A percentile compares a stretch with the other conserved stretches of the same genome.
Conservation (phyloP, 495 filamentous ascomycete species). For the Aspergillus bridgeri region DNA sequence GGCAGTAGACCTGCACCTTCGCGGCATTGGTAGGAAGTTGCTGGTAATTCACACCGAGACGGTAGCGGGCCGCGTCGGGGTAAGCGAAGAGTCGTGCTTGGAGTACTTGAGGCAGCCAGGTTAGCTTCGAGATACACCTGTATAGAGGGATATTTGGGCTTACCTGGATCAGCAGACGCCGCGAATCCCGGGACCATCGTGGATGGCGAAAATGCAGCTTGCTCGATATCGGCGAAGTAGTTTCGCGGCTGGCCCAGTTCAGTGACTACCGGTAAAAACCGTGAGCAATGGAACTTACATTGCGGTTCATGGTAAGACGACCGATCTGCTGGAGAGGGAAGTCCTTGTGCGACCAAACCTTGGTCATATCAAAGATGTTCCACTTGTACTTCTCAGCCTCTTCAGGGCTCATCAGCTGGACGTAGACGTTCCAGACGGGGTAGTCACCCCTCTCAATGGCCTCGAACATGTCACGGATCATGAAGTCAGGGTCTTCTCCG, state of each 20-base stretch:
- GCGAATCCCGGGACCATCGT: constrained; percentile 47
- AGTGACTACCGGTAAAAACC: neutral
- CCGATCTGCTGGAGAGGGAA: constrained; percentile 41
- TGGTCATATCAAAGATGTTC: constrained; percentile 45
- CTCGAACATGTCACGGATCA: constrained; percentile 36
- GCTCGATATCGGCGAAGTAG: constrained; percentile 49
- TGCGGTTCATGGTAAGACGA: constrained; percentile 38
- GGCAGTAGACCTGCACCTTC: constrained; percentile 50
- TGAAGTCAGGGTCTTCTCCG: constrained; percentile 41
- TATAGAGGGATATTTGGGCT: no score
- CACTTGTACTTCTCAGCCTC: constrained; percentile 30
- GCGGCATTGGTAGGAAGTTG: constrained; percentile 49
- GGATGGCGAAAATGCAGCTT: constrained; percentile 48
- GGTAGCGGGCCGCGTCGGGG: constrained; percentile 63
- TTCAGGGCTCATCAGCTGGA: constrained; percentile 52
- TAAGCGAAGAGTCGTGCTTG: constrained; percentile 70
- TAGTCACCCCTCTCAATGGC: constrained; percentile 34
- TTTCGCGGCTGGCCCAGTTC: constrained; percentile 36
- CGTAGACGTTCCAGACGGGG: constrained; percentile 44
- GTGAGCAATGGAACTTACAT: constrained; percentile 19
- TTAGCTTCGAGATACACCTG: constrained; percentile 17
- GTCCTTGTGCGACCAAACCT: constrained; percentile 40
- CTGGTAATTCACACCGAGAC: constrained; percentile 64
- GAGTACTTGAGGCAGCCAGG: constrained; percentile 45
- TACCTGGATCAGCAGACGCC: constrained; percentile 43